Percentiles rank a stretch among this genome's conserved stretches.
Evolutionary conservation across 2,329 filamentous ascomycete species (phyloP).

Genomic region (Aspergillus ochraceus): DNA sequence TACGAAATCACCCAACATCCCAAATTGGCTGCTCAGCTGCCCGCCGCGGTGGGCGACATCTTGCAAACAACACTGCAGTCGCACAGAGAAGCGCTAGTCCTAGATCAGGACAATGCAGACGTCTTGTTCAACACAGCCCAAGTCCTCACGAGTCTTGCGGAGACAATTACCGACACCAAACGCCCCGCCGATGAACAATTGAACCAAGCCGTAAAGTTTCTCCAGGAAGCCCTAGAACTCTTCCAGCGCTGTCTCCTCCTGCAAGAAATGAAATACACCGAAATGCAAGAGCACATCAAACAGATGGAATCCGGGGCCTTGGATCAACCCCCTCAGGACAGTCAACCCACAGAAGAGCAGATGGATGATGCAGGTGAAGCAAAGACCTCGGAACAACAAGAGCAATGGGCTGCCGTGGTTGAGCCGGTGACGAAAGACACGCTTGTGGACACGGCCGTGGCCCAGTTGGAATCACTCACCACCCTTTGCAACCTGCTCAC

Average conservation of each 20-base stretch:
- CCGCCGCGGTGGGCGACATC: slow-evolving; percentile 53
- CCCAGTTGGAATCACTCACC: slow-evolving; percentile 59
- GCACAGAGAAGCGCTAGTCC: slow-evolving; percentile 60
- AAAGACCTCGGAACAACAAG: slow-evolving; percentile 38
- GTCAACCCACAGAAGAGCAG: slow-evolving; percentile 10
- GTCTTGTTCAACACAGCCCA: slow-evolving; percentile 71
- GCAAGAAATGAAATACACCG: slow-evolving; percentile 52
- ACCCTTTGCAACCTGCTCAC: slow-evolving; percentile 52
- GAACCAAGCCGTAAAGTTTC: slow-evolving; percentile 50
- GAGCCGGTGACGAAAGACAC: slow-evolving; percentile 65
- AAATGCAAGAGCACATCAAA: slow-evolving; percentile 45
- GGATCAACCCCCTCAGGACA: slow-evolving; percentile 14
- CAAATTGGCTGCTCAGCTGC: slow-evolving; percentile 60
- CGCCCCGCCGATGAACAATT: slow-evolving; percentile 44
- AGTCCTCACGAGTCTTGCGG: slow-evolving; percentile 66
- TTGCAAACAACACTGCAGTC: slow-evolving; percentile 63
- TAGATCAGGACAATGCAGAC: slow-evolving; percentile 66
- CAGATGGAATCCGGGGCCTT: slow-evolving; percentile 35
- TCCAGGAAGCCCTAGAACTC: slow-evolving; percentile 63
- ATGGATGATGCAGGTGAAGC: slow-evolving; percentile 17
- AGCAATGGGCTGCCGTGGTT: slow-evolving; percentile 67
- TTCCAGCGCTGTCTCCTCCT: slow-evolving; percentile 58
- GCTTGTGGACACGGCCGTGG: slow-evolving; percentile 67
- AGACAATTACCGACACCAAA: slow-evolving; percentile 57
- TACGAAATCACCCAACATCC: slow-evolving; percentile 69